Conservation (phyloP, 2,329 filamentous ascomycete species). For the Hymenoscyphus fraxineus region DNA sequence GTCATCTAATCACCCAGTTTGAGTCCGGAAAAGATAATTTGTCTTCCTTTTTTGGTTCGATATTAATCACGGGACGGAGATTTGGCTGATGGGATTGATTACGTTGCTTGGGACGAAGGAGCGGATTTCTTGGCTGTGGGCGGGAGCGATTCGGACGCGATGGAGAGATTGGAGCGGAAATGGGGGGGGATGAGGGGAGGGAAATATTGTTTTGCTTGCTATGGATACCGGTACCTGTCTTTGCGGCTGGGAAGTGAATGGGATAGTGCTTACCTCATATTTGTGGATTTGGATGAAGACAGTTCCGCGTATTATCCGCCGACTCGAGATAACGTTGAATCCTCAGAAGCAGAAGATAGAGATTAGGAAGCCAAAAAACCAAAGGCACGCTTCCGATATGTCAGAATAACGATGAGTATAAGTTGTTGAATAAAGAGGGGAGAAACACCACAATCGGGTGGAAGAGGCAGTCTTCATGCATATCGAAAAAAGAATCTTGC, state of each 20-base stretch:
- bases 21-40: neutral
- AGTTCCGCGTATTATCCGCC: neutral
- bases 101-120: neutral
- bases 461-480: neutral
- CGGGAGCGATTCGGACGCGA: neutral
- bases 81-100: neutral
- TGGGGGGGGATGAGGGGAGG: neutral
- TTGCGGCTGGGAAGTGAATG: neutral
- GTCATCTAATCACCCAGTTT: neutral
- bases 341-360: neutral
- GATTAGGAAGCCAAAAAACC: neutral
- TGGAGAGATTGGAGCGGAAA: neutral
- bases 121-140: neutral
- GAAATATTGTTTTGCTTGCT: neutral
- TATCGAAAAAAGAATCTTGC: neutral
- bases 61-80: neutral
- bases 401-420: neutral
- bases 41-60: neutral
- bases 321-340: neutral
- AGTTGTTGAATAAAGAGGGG: neutral
- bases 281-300: neutral
- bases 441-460: neutral
- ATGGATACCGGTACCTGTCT: neutral
- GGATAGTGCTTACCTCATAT: neutral
- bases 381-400: neutral